phyloP scores from a whole-genome alignment of 2,329 filamentous ascomycete genomes.

The Penicillium olsonii region DNA sequence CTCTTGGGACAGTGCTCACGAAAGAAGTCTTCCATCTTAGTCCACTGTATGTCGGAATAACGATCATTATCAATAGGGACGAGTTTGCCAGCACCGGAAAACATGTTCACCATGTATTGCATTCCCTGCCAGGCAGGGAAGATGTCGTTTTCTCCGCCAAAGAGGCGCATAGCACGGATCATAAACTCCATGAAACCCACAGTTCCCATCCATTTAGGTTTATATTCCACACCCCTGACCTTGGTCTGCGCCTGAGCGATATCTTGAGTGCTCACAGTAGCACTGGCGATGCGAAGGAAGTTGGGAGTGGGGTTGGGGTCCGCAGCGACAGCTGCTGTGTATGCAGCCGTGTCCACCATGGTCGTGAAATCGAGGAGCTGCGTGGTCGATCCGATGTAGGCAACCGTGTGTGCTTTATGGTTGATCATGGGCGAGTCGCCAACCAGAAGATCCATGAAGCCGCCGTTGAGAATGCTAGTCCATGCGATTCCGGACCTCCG shows the following conservation, averaged over 20 bases:
- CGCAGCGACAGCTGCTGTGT: constrained; percentile 10
- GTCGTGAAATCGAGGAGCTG: constrained; percentile 14
- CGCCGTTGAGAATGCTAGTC: constrained; percentile 17
- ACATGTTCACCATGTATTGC: constrained; percentile 18
- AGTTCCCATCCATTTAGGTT: constrained; percentile 9
- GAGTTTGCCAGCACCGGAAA: constrained; percentile 11
- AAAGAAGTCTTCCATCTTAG: constrained; percentile 11
- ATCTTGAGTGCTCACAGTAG: constrained; percentile 6
- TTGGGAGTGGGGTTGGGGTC: constrained; percentile 11
- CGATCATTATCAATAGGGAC: constrained; percentile 12
- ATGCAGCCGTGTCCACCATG: constrained; percentile 14
- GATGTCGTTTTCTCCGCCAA: constrained; percentile 12
- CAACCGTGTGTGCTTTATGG: constrained; percentile 8
- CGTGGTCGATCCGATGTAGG: constrained; percentile 8
- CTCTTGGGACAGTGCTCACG: constrained; percentile 3
- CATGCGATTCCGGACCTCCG: constrained; percentile 13
- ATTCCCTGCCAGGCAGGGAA: constrained; percentile 14
- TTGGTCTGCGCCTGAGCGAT: constrained; percentile 11
- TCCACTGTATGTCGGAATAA: constrained; percentile 12
- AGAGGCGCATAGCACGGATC: constrained; percentile 9
- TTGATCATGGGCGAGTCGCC: constrained; percentile 14
- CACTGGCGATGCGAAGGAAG: constrained; percentile 14
- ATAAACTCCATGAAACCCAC: constrained; percentile 6
- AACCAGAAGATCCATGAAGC: constrained; percentile 13
- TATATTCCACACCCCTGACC: constrained; percentile 8